Base-by-base conservation (phyloP, 768 basidiomycete species). In the Russula ochroleuca region DNA sequence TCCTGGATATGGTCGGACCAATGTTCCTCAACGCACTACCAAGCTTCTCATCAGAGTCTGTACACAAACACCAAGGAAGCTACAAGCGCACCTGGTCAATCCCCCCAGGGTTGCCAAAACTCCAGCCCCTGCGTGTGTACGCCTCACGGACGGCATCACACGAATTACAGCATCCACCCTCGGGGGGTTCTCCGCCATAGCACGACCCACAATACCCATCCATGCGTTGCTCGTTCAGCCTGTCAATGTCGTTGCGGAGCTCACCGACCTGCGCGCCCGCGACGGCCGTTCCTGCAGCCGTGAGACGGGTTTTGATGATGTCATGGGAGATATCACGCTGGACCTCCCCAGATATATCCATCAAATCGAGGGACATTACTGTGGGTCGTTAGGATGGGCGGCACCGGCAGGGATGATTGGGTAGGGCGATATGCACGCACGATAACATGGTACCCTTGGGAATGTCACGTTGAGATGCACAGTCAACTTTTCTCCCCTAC, bases 311-410 rank as follows among this genome's bases (percentile, higher is more conserved):
- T 74, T 98, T 98, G 61, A 87, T 70, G 60, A 98, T 82, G 70
- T 92, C 93, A 74, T 98, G 95, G 9, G 93, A 83, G 54, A 98
- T 73, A 71, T 98, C 93, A 63, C 88, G 82, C 73, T 98, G 96
- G 33, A 89, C 85, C 79, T 98, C 97, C 31, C 97, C 97, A 63
- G 90, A 92, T 63, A 99, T 97, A 72, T 99, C 97, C 92, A 98
- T 95, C 57, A 98, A 86, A 75, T 99, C 97, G 58, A 98, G 77
- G 73, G 92, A 95, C 59, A 99, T 82, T 52, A 99, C 96, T 99
- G 70, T 28, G 28, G 19, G 21, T 61, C 37, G 45, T 58, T 43
- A 40, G 19, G 13, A 21, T 31, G n/a, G n/a, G 28, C 1, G 63
- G 49, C 33, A 3, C 37, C 48, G 37, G 19, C 21, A 28, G 35